A percentile compares a stretch with the other conserved stretches of the same genome.
Conservation (phyloP, 2,329 filamentous ascomycete species). For the Fusarium dlaminii region DNA sequence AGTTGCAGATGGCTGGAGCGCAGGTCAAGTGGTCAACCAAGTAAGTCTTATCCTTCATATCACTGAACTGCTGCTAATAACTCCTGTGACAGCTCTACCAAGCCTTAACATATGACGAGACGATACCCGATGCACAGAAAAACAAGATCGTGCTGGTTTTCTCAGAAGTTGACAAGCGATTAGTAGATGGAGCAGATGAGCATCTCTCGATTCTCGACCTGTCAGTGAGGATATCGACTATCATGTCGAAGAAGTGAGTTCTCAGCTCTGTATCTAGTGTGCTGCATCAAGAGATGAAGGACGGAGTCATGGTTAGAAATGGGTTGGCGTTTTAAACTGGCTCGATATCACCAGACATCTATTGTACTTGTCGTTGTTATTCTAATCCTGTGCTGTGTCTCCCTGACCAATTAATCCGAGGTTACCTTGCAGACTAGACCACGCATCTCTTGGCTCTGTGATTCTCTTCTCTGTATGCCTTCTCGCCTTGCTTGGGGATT, state of each 20-base stretch:
- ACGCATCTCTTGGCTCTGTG: conserved; percentile 52
- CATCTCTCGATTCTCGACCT: conserved; percentile 91
- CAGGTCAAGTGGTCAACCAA: conserved; percentile 85
- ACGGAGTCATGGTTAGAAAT: conserved; percentile 39
- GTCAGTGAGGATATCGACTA: conserved; percentile 79
- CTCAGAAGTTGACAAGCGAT: conserved; percentile 91
- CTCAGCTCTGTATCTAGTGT: not conserved
- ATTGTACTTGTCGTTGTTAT: conserved; percentile 18
- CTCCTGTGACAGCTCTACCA: conserved; percentile 73
- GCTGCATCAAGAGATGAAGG: conserved; percentile 19
- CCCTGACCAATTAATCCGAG: conserved; percentile 60
- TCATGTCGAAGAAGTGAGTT: conserved; percentile 63
- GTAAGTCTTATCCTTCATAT: conserved; percentile 53
- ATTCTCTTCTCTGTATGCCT: conserved; percentile 43
- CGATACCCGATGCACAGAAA: conserved; percentile 85
- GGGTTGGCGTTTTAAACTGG: conserved; percentile 40
- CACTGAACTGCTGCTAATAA: conserved; percentile 1
- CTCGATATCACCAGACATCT: conserved; percentile 28
- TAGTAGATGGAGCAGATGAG: conserved; percentile 95
- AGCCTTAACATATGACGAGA: conserved; percentile 82
- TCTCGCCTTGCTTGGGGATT: conserved; percentile 33
- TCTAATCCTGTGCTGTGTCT: conserved; percentile 35
- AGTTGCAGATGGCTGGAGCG: conserved; percentile 97
- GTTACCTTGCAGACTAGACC: conserved; percentile 63
- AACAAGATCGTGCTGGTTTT: conserved; percentile 90